Evolutionary conservation across 768 basidiomycete species (phyloP).

Genomic region (Hebeloma cylindrosporum): DNA sequence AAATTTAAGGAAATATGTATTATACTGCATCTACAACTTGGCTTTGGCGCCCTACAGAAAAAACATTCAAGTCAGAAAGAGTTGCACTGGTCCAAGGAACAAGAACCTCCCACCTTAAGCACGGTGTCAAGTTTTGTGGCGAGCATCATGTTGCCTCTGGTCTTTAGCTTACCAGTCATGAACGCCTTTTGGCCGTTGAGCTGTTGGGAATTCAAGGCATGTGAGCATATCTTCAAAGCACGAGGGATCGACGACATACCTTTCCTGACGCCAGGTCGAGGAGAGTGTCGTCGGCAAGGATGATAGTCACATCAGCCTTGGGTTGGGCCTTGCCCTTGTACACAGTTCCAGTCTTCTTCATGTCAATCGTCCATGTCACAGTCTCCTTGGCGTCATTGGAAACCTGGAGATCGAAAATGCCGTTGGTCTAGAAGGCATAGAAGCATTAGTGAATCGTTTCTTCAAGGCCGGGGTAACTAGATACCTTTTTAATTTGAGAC

Average conservation of each 20-base stretch:
- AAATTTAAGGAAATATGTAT: slow-evolving; percentile 1
- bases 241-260: slow-evolving; percentile 35
- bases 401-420: slow-evolving; percentile 83
- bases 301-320: slow-evolving; percentile 82
- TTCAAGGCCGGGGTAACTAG: not conserved
- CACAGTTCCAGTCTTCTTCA: slow-evolving; percentile 80
- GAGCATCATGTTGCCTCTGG: slow-evolving; percentile 90
- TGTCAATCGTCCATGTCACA: slow-evolving; percentile 87
- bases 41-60: slow-evolving; percentile 39
- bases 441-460: not conserved
- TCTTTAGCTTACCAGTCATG: slow-evolving; percentile 94
- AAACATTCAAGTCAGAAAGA: not conserved
- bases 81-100: not conserved
- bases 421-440: slow-evolving; percentile 62
- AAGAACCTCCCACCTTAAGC: slow-evolving; percentile 59
- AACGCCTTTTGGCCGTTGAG: slow-evolving; percentile 93
- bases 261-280: slow-evolving; percentile 70
- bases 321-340: slow-evolving; percentile 71
- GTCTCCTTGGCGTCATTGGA: slow-evolving; percentile 71
- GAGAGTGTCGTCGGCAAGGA: slow-evolving; percentile 76
- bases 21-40: slow-evolving; percentile 37
- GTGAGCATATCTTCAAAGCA: not conserved
- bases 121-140: slow-evolving; percentile 87
- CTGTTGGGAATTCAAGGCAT: slow-evolving; percentile 32
- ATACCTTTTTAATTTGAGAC: slow-evolving; percentile 73